phyloP scores from a whole-genome alignment of 2,329 filamentous ascomycete species.

The Malbranchea cinnamomea region DNA sequence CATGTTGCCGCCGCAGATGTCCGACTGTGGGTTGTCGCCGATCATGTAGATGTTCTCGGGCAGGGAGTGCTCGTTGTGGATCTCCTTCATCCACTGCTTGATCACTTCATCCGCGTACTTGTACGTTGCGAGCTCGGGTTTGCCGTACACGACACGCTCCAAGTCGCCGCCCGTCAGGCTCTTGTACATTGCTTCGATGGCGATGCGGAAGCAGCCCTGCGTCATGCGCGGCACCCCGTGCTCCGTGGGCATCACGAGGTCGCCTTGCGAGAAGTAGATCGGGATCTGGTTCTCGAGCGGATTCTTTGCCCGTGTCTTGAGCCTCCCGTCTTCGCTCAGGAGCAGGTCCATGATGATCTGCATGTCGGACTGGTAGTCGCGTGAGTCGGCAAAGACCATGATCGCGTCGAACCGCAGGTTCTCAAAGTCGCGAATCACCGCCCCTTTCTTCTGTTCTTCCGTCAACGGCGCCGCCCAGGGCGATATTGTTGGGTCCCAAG shows the following conservation, averaged over 20 bases:
- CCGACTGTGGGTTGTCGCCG: conserved; percentile 58
- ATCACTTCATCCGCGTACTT: conserved; percentile 64
- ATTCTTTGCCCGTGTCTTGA: conserved; percentile 51
- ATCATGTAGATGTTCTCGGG: conserved; percentile 63
- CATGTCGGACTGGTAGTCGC: conserved; percentile 61
- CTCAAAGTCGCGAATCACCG: conserved; percentile 55
- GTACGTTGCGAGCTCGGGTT: conserved; percentile 62
- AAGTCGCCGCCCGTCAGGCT: conserved; percentile 53
- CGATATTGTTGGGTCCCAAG: conserved; percentile 53
- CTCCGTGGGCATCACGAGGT: conserved; percentile 49
- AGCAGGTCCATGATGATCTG: conserved; percentile 64
- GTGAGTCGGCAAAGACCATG: conserved; percentile 58
- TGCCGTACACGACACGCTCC: conserved; percentile 62
- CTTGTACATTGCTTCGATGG: conserved; percentile 51
- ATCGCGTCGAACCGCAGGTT: conserved; percentile 60
- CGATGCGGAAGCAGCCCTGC: conserved; percentile 61
- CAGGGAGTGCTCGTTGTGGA: conserved; percentile 56
- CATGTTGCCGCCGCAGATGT: conserved; percentile 64
- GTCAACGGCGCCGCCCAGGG: conserved; percentile 54
- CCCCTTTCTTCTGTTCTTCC: conserved; percentile 51
- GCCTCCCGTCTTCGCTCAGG: conserved; percentile 50
- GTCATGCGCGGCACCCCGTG: conserved; percentile 52
- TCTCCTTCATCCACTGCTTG: conserved; percentile 57
- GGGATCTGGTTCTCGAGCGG: conserved; percentile 52
- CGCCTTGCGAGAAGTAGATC: conserved; percentile 58